Conservation (phyloP, 306 rosid species). For the Hippophae gyantsensis region DNA sequence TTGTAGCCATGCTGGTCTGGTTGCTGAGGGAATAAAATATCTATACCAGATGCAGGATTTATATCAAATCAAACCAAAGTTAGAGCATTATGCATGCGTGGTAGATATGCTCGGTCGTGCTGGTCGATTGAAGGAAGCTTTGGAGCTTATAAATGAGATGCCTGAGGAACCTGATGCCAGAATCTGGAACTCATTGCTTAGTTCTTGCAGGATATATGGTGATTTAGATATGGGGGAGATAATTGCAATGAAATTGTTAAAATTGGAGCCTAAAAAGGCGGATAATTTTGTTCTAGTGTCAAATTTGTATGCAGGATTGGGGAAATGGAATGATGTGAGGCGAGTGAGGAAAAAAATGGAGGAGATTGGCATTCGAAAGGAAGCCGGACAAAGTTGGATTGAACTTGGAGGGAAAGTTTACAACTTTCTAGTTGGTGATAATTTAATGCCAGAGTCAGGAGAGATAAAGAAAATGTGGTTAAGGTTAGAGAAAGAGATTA, state of each 20-base stretch:
- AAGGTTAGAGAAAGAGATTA: constrained; percentile 51
- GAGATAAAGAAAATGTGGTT: constrained; percentile 48
- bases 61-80: constrained; percentile 43
- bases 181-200: constrained; percentile 78
- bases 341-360: constrained; percentile 57
- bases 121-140: constrained; percentile 55
- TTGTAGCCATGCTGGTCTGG: constrained; percentile 71
- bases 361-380: constrained; percentile 55
- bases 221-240: constrained; percentile 48
- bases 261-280: constrained; percentile 47
- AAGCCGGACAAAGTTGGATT: constrained; percentile 77
- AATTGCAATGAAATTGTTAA: constrained; percentile 39
- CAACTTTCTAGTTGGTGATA: constrained; percentile 58
- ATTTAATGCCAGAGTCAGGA: constrained; percentile 22
- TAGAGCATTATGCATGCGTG: constrained; percentile 75
- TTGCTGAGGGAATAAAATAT: constrained; percentile 51
- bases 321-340: constrained; percentile 71
- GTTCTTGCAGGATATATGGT: constrained; percentile 56
- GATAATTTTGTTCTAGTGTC: constrained; percentile 63
- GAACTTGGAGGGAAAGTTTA: constrained; percentile 60
- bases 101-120: constrained; percentile 76
- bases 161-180: constrained; percentile 66
- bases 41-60: constrained; percentile 46
- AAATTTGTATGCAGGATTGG: constrained; percentile 56
- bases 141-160: constrained; percentile 45